Base-by-base conservation (phyloP, 148 eudicot genomes). In the Fagopyrum homotropicum region DNA sequence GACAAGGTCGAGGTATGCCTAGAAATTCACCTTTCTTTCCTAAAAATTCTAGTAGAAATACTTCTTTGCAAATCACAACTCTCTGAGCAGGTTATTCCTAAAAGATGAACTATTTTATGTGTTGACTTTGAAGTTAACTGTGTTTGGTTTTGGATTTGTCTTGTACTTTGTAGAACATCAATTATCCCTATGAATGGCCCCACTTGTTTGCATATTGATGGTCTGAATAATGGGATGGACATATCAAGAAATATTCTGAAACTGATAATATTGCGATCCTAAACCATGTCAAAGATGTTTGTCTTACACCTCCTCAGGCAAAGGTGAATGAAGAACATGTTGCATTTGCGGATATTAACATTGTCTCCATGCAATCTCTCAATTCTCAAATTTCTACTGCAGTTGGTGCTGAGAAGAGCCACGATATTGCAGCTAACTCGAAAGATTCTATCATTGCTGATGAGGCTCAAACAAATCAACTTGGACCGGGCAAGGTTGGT, bases 261-360 rank as follows among this genome's bases (percentile, higher is more conserved):
- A 82, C 75, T 66, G 81, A 72, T 77, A 44, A 70, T 76, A 9
- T 72, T 66, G 54, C 71, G 45, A 45, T 17, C 29, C 50, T 45
- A 15, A 83, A 61, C 47, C 71, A 19, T 74, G 54, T 7, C 10
- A 47, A 45, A 19, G 72, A 44, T 45, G 77, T 73, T 69, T 15
- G 35, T 52, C 68, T 56, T 75, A 30, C 40, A 75, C 55, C 26
- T 15, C 52, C 52, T 49, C 71, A 35, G 15, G 64, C 82, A 52
- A 70, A 48, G 77, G 77, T 77, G 59, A 26, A 22, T 26, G 15
- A 75, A 19, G 79, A 79, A 47, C 60, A 44, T 43, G 74, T 63
- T 11, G 44, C 79, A 56, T 77, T 78, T 75, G 80, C 72, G 60
- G 71, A 80, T 75, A 81, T 82, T 81, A 74, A 83, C 26, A 74